These are phyloP conservation scores for Fusarium secorum DNA, from an alignment of 2,329 filamentous ascomycete species.

Conservation along the genomic window DNA sequence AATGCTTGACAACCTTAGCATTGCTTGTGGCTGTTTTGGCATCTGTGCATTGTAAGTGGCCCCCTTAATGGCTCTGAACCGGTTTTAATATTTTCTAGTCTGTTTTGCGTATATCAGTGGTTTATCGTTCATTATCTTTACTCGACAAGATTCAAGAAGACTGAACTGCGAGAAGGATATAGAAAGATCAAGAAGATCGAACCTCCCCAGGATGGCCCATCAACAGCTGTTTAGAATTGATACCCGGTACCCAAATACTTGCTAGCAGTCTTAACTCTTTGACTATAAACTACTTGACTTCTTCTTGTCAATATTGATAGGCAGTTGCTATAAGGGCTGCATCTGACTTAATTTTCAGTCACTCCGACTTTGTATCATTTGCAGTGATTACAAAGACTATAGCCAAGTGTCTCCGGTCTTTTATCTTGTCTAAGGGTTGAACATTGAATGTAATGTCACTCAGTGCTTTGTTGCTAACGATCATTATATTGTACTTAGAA, in stretches of 20 bases:
- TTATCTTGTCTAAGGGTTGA: neutral
- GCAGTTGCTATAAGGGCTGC: neutral
- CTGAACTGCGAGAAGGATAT: conserved; percentile 18
- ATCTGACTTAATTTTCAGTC: neutral
- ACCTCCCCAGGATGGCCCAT: neutral
- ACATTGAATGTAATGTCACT: neutral
- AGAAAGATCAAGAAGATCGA: conserved; percentile 13
- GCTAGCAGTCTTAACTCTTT: neutral
- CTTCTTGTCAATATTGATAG: neutral
- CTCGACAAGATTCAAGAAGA: conserved; percentile 13
- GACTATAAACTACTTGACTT: neutral
- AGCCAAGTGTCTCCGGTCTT: neutral
- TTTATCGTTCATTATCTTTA: conserved; percentile 12
- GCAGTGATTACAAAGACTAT: too few relatives aligned
- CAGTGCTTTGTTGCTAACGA: neutral
- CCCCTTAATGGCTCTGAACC: fast-evolving
- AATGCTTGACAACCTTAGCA: conserved; percentile 21
- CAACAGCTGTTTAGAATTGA: neutral
- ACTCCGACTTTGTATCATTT: neutral
- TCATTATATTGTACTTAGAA: neutral
- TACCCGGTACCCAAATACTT: neutral
- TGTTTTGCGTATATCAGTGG: conserved; percentile 25
- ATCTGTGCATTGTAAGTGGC: conserved; percentile 23
- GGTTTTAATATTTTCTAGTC: neutral
- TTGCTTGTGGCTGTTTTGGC: conserved; percentile 29